Evolutionary conservation across 2,329 filamentous ascomycete genomes (phyloP), one percentile per base, ranked within the genome.

Genomic region (Bipolaris victoriae): DNA sequence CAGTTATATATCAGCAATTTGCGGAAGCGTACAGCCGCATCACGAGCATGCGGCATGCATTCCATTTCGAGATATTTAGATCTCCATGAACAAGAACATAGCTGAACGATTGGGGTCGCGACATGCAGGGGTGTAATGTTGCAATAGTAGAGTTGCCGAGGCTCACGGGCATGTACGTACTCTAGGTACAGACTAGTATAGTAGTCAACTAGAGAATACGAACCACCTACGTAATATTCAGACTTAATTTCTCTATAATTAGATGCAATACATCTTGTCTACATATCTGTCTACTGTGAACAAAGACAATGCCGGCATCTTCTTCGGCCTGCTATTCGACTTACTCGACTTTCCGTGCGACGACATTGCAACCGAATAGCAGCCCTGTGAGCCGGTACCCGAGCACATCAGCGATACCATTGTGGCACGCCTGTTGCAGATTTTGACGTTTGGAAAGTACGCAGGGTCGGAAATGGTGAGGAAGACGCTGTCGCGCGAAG

Each of bases 301-400:
- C 15, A 93, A 93, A 75, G 90, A 93, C 72, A 82, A 90, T 41
- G 92, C 90, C 0, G 90, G 90, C 2, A 82, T 92, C 5, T 77
- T 91, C 44, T 84, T 86, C 46, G 90, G 88, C 3, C 66, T 93
- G 39, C 71, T 92, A 7, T 79, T 91, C 37, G 77, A 83, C 26
- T 79, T 91, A 24, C 86, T 86, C 9, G 87, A 86, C 4, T 86
- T 90, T 0, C 74, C 80, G 1, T 81, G 86, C 62, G 78, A 88
- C 82, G n/a, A 47, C 0, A 73, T 76, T 26, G 88, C 87, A 0
- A 75, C 82, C 10, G 90, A 92, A 72, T 92, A 92, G 71, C 78
- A 82, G 15, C 77, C 91, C 9, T 90, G 88, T 0, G 86, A 90
- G 49, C 65, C 80, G 1, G 89, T 89, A 0, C 76, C 91, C 6